These are phyloP conservation scores for Podospora bellae-mahoneyi DNA, from an alignment of 495 filamentous ascomycete species.

Conservation along the genomic window DNA sequence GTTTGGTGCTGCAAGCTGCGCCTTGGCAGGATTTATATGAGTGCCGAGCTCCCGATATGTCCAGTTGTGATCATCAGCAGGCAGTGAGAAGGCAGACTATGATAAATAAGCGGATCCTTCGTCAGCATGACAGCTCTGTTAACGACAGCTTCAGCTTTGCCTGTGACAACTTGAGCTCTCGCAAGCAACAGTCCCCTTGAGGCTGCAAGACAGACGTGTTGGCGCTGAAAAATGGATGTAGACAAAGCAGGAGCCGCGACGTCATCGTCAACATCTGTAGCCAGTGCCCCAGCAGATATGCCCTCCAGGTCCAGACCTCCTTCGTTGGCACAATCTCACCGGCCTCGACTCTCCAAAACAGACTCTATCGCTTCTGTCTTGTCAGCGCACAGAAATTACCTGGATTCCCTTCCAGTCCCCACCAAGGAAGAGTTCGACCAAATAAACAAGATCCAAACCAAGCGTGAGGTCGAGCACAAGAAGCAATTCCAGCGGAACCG, in stretches of 20 bases:
- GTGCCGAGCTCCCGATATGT: background rate
- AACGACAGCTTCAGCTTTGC: background rate
- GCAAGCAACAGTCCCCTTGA: background rate
- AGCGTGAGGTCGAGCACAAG: slow-evolving; percentile 45
- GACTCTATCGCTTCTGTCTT: slow-evolving; percentile 4
- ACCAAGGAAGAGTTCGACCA: slow-evolving; percentile 41
- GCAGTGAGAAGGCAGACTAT: background rate
- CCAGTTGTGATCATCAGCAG: background rate
- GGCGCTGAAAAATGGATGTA: background rate
- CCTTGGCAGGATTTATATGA: background rate
- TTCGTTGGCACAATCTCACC: slow-evolving; percentile 10
- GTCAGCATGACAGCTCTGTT: background rate
- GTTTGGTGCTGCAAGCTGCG: background rate
- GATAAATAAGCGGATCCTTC: background rate
- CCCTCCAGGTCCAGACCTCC: background rate
- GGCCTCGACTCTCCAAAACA: slow-evolving; percentile 6
- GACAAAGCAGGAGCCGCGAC: background rate
- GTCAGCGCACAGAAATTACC: slow-evolving; percentile 40
- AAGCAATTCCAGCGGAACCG: slow-evolving; percentile 33
- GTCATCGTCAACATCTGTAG: background rate
- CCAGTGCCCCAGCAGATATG: background rate
- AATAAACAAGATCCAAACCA: slow-evolving; percentile 43
- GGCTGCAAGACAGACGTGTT: background rate
- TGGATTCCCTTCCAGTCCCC: slow-evolving; percentile 48
- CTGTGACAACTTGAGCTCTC: background rate